A percentile compares a stretch with the other conserved stretches of the same genome.
Conservation (phyloP, 148 eudicot species). For the Rhododendron simsii region DNA sequence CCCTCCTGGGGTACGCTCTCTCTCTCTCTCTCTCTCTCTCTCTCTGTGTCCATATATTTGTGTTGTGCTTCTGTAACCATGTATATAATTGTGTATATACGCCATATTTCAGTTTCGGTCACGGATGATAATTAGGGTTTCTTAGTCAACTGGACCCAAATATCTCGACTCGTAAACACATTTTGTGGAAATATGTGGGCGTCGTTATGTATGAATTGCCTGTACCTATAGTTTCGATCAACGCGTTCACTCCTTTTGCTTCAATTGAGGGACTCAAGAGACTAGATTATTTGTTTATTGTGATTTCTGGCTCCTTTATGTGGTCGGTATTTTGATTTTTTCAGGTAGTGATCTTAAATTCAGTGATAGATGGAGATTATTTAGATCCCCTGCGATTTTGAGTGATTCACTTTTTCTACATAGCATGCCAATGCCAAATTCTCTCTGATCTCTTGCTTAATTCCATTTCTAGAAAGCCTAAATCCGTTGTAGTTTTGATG, state of each 20-base stretch:
- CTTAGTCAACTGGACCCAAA: background rate
- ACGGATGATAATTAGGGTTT: background rate
- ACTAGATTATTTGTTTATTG: background rate
- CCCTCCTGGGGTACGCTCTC: background rate
- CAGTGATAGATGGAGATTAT: background rate
- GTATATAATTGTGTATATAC: background rate
- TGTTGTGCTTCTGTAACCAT: background rate
- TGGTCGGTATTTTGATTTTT: background rate
- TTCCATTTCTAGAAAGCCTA: background rate
- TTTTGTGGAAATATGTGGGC: background rate
- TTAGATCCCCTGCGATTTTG: background rate
- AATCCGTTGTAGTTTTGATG: background rate
- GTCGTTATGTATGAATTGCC: background rate
- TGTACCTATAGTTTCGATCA: background rate
- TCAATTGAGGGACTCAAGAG: background rate
- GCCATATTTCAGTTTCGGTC: background rate
- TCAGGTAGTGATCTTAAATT: no score
- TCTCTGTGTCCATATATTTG: background rate
- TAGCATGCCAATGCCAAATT: background rate
- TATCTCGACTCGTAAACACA: background rate
- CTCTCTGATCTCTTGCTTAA: background rate
- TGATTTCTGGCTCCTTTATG: background rate
- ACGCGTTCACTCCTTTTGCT: background rate
- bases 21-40: background rate
- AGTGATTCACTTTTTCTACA: background rate